A percentile compares a stretch with the other conserved stretches of the same genome.
phyloP scores from a whole-genome alignment of 768 basidiomycete species.

The Hygrophorus pudorinus region DNA sequence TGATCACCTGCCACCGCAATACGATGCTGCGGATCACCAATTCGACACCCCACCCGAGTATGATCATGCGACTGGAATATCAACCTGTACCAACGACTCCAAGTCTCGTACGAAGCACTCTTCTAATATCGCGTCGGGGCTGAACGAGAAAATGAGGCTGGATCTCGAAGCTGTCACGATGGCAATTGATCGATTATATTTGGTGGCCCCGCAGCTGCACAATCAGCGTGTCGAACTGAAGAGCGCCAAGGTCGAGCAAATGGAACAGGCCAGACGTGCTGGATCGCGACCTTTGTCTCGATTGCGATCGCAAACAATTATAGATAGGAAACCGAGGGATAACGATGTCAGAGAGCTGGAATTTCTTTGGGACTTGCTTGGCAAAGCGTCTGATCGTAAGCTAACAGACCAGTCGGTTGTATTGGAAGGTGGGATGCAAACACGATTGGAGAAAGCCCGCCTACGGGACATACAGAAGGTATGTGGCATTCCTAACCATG shows the following conservation, averaged over 20 bases:
- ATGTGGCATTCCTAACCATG: slow-evolving; percentile 6
- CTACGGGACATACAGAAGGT: slow-evolving; percentile 60
- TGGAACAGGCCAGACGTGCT: slow-evolving; percentile 56
- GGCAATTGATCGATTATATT: slow-evolving; percentile 85
- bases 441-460: slow-evolving; percentile 42
- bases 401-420: slow-evolving; percentile 62
- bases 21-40: slow-evolving; percentile 28
- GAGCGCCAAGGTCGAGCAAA: slow-evolving; percentile 54
- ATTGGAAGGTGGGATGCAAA: slow-evolving; percentile 50
- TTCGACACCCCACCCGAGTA: slow-evolving; percentile 46
- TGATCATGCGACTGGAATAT: slow-evolving; percentile 27
- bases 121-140: slow-evolving; percentile 15
- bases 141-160: slow-evolving; percentile 71
- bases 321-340: slow-evolving; percentile 35
- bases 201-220: slow-evolving; percentile 77
- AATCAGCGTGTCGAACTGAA: slow-evolving; percentile 92
- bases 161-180: slow-evolving; percentile 80
- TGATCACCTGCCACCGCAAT: slow-evolving; percentile 38
- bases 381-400: slow-evolving; percentile 59
- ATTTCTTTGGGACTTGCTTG: slow-evolving; percentile 58
- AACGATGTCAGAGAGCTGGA: slow-evolving; percentile 51
- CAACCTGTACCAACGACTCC: slow-evolving; percentile 27
- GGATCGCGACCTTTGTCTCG: slow-evolving; percentile 17
- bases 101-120: slow-evolving; percentile 18
- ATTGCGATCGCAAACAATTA: slow-evolving; percentile 11